Evolutionary conservation across 257 asterid genomes (phyloP).

Genomic region (Salvia splendens): DNA sequence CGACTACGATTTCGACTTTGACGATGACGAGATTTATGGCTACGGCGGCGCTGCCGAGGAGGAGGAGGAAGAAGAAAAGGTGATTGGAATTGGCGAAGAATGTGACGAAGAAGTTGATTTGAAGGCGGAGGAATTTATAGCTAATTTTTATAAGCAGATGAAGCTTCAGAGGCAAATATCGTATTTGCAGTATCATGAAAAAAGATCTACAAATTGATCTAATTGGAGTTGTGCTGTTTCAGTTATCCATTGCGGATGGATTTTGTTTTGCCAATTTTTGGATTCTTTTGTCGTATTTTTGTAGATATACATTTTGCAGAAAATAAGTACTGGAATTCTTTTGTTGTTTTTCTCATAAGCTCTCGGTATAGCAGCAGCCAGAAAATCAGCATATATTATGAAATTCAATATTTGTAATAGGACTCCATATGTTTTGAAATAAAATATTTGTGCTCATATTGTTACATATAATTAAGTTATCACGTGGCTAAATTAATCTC

Average conservation of each 20-base stretch:
- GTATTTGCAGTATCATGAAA: constrained; percentile 33
- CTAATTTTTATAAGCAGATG: constrained; percentile 66
- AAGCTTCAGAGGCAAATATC: constrained; percentile 58
- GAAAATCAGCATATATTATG: background rate
- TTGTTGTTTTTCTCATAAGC: background rate
- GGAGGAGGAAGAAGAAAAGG: constrained; percentile 15
- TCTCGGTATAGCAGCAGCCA: background rate
- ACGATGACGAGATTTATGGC: constrained; percentile 17
- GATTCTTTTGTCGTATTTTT: constrained; percentile 12
- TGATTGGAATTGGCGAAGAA: background rate
- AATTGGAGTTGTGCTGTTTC: no score
- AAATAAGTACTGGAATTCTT: background rate
- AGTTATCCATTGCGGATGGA: no score
- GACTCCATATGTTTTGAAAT: no score
- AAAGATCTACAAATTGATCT: background rate
- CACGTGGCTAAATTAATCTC: no score
- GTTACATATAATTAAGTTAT: no score
- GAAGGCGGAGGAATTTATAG: constrained; percentile 80
- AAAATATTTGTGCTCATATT: no score
- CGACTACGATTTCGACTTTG: constrained; percentile 61
- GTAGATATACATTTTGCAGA: background rate
- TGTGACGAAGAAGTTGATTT: constrained; percentile 60
- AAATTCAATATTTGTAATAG: no score
- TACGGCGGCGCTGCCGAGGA: constrained; percentile 1
- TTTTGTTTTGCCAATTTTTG: background rate